Evolutionary conservation across 345 rosid genomes (phyloP), one percentile per base, ranked within the genome.

Genomic region (Salix arbutifolia): DNA sequence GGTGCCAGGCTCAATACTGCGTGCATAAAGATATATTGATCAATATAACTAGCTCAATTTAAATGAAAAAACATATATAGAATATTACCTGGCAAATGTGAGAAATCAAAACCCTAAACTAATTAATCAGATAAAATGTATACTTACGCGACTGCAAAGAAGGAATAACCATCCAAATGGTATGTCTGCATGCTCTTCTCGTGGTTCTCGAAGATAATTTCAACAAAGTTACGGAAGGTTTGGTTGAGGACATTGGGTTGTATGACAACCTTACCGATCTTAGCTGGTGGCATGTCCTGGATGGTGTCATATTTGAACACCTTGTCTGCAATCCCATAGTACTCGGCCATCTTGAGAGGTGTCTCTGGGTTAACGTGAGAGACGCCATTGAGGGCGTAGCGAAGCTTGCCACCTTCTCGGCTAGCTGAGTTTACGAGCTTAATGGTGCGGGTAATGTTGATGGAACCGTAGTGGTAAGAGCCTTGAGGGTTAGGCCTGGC

Each of bases 61-160:
- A 12, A 31, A 17, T 26, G 2, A 46, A 42, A 19, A 30, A 4
- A 23, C 12, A 37, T 37, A 28, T n/a, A 42, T 18, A 33, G 1
- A 9, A 52, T 37, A 42, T 58, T 7, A 6, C n/a, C 14, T 40
- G 17, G 28, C 28, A 13, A 5, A 6, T 5, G 1, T 31, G 4
- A 52, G n/a, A 10, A 10, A 25, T 8, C 13, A 23, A 21, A 23
- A 33, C 37, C 37, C 11, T 17, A 17, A 13, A 25, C 18, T 26
- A 17, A 19, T 13, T n/a, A 66, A 67, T 46, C 12, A 40, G 14
- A 40, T 40, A 40, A 40, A 40, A 40, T 40, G 42, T 37, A 60
- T 37, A 86, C 92, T 89, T 88, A 92, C 92, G 80, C 98, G 3
- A 91, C 96, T 0, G 88, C 84, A 71, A 94, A 94, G 92, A 94